Evolutionary conservation across 2,329 filamentous ascomycete genomes (phyloP).

Genomic region (Colletotrichum agaves): DNA sequence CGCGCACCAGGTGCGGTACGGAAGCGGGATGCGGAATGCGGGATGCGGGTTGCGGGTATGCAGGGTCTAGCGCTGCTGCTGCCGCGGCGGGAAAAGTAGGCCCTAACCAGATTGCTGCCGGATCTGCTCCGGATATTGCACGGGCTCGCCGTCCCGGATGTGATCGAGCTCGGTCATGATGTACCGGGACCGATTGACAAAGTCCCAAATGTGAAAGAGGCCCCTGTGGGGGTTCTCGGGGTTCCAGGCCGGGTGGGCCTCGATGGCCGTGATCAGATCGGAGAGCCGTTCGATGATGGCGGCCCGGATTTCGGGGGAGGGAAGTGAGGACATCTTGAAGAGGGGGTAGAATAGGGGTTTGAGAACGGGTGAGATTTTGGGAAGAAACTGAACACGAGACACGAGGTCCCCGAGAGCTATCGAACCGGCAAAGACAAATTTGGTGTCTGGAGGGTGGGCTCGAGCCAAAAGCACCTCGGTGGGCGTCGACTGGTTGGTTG

Average conservation of each 20-base stretch:
- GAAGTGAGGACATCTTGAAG: slow-evolving; percentile 38
- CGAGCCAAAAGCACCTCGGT: too few species aligned
- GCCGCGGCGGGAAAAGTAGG: not conserved
- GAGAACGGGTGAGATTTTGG: not conserved
- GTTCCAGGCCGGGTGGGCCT: slow-evolving; percentile 45
- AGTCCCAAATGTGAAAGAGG: slow-evolving; percentile 54
- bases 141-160: slow-evolving; percentile 46
- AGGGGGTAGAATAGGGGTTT: too few species aligned
- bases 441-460: not conserved
- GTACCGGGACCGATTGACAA: slow-evolving; percentile 53
- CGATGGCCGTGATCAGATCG: slow-evolving; percentile 45
- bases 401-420: not conserved
- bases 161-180: slow-evolving; percentile 55
- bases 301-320: slow-evolving; percentile 42
- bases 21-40: not conserved
- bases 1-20: not conserved
- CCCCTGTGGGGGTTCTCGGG: slow-evolving; percentile 44
- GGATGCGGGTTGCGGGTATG: not conserved
- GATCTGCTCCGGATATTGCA: slow-evolving; percentile 51
- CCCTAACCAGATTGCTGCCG: slow-evolving; percentile 44
- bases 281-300: slow-evolving; percentile 42
- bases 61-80: not conserved
- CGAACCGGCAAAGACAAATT: not conserved
- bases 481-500: not conserved
- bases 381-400: not conserved